These are phyloP conservation scores for Vanrija sp. DNA, from an alignment of 1,284 basidiomycete species.

Conservation along the genomic window DNA sequence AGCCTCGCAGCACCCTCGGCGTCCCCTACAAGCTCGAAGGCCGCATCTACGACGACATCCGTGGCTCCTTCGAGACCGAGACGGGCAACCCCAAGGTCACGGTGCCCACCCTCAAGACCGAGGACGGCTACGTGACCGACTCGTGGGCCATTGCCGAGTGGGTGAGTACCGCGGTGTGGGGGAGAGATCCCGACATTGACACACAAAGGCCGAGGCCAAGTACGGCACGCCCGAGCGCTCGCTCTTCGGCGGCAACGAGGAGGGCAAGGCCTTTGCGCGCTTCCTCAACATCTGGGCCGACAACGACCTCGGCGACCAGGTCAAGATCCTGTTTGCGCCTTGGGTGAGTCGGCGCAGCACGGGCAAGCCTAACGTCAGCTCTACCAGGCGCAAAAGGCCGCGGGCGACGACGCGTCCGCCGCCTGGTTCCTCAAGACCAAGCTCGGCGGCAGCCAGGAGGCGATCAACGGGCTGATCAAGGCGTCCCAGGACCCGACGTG, in stretches of 20 bases:
- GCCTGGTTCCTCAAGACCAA: conserved; percentile 25
- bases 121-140: conserved; percentile 29
- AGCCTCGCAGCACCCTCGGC: conserved; percentile 22
- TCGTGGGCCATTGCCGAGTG: conserved; percentile 34
- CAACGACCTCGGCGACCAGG: conserved; percentile 19
- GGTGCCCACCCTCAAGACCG: conserved; percentile 28
- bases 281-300: conserved; percentile 29
- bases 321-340: conserved; percentile 18
- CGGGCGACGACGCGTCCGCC: conserved; percentile 8
- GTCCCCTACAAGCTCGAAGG: conserved; percentile 11
- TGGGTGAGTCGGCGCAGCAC: background rate
- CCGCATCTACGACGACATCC: conserved; percentile 28
- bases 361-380: background rate
- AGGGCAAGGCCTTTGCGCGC: conserved; percentile 21
- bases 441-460: conserved; percentile 14
- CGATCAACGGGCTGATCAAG: background rate
- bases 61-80: conserved; percentile 21
- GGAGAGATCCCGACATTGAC: background rate
- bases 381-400: conserved; percentile 3
- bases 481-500: background rate
- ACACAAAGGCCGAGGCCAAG: conserved; percentile 25
- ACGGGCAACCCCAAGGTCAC: conserved; percentile 33
- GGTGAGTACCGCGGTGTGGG: conserved; percentile 19
- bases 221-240: conserved; percentile 23
- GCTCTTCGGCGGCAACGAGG: conserved; percentile 21